phyloP scores from a whole-genome alignment of 2,329 filamentous ascomycete genomes.

The Thielaviopsis populi region DNA sequence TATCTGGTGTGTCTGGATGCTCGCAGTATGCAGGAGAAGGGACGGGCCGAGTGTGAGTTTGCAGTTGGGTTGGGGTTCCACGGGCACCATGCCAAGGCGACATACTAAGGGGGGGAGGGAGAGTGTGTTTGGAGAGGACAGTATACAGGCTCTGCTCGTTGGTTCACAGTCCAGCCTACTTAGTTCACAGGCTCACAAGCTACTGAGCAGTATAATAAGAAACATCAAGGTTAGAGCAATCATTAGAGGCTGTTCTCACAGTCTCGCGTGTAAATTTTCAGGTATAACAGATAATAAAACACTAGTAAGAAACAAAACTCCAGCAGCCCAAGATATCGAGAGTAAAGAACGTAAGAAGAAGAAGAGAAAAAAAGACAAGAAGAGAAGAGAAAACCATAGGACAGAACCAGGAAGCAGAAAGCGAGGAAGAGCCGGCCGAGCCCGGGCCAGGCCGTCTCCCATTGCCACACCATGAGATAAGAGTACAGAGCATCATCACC shows the following conservation, averaged over 20 bases:
- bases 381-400: constrained; percentile 6
- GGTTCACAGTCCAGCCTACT: too few relatives aligned
- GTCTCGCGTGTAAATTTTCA: background rate
- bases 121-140: too few relatives aligned
- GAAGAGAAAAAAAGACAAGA: constrained; percentile 9
- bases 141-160: too few relatives aligned
- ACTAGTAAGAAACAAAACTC: constrained; percentile 12
- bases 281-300: background rate
- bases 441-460: background rate
- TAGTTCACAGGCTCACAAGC: background rate
- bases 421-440: background rate
- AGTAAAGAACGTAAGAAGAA: constrained; percentile 15
- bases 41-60: constrained; percentile 46
- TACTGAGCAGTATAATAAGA: background rate
- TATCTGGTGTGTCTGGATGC: constrained; percentile 54
- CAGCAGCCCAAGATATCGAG: constrained; percentile 15
- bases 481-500: background rate
- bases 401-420: constrained; percentile 4
- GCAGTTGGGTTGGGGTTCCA: constrained; percentile 52
- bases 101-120: background rate
- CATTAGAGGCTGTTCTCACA: background rate
- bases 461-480: background rate
- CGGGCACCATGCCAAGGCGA: constrained; percentile 32
- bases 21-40: constrained; percentile 45
- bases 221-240: background rate